These are phyloP conservation scores for Pistacia atlantica DNA, from an alignment of 345 rosid genomes.

Conservation along the genomic window DNA sequence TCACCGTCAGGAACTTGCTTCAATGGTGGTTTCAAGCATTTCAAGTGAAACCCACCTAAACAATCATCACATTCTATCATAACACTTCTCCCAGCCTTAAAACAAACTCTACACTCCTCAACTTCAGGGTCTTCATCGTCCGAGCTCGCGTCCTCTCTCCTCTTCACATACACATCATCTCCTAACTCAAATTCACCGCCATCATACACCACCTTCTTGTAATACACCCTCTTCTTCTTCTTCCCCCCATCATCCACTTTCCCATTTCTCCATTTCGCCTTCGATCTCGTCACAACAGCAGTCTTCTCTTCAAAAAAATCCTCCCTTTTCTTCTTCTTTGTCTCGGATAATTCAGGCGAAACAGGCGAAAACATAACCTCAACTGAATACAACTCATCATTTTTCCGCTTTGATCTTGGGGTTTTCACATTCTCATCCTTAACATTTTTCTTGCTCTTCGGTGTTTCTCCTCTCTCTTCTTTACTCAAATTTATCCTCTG, in stretches of 20 bases:
- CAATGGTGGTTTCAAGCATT: conserved; percentile 80
- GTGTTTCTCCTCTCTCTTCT: background rate
- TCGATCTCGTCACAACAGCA: conserved; percentile 17
- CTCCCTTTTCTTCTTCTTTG: conserved; percentile 43
- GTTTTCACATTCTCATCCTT: background rate
- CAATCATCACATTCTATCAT: conserved; percentile 96
- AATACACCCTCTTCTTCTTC: conserved; percentile 57
- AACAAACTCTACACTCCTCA: conserved; percentile 88
- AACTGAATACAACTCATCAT: conserved; percentile 17
- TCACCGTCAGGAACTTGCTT: conserved; percentile 83
- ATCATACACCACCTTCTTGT: conserved; percentile 69
- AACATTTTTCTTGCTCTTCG: conserved; percentile 2
- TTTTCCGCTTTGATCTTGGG: conserved; percentile 7
- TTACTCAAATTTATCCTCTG: background rate
- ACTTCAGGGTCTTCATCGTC: conserved; percentile 67
- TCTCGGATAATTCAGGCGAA: conserved; percentile 57
- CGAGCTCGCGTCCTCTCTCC: conserved; percentile 71
- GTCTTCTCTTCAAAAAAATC: conserved; percentile 12
- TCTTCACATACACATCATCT: conserved; percentile 81
- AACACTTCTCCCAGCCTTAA: conserved; percentile 52
- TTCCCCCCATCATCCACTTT: conserved; percentile 9
- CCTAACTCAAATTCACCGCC: conserved; percentile 75
- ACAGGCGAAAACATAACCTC: conserved; percentile 47
- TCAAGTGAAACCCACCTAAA: conserved; percentile 89
- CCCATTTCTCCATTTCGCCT: conserved; percentile 2